Evolutionary conservation across 805 yeast genomes (phyloP).

Genomic region (Ogataea haglerorum): DNA sequence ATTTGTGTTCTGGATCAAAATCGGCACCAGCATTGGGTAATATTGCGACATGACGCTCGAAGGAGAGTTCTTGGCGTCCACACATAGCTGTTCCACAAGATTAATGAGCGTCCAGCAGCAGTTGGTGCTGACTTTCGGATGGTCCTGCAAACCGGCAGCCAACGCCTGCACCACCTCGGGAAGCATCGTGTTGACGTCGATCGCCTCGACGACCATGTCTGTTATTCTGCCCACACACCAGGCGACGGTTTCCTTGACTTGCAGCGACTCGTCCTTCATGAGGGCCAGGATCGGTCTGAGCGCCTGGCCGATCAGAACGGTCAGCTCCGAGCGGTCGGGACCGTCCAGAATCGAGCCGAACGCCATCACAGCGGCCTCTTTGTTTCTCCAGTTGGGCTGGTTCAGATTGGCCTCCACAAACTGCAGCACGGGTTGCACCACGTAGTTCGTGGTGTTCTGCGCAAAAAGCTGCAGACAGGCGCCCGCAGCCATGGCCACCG

Average conservation of each 20-base stretch:
- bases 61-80: constrained; percentile 44
- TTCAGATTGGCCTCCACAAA: constrained; percentile 77
- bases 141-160: constrained; percentile 78
- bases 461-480: constrained; percentile 94
- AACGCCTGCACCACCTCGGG: constrained; percentile 73
- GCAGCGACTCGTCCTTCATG: constrained; percentile 71
- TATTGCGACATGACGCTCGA: constrained; percentile 71
- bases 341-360: constrained; percentile 97
- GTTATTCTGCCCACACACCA: constrained; percentile 98
- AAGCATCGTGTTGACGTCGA: constrained; percentile 61
- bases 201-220: constrained; percentile 75
- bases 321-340: constrained; percentile 72
- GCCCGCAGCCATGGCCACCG: constrained; percentile 98
- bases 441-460: constrained; percentile 80
- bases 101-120: constrained; percentile 97
- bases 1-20: constrained; percentile 64
- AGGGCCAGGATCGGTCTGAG: constrained; percentile 70
- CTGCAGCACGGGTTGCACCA: constrained; percentile 77
- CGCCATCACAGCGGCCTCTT: constrained; percentile 99
- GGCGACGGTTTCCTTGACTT: constrained; percentile 94
- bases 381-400: constrained; percentile 68
- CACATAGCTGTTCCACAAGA: constrained; percentile 75
- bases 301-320: constrained; percentile 73
- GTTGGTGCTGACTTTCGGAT: constrained; percentile 91
- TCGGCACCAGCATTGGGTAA: constrained; percentile 66